phyloP scores from a whole-genome alignment of 441 rosid genomes.

The Gossypium armourianum region DNA sequence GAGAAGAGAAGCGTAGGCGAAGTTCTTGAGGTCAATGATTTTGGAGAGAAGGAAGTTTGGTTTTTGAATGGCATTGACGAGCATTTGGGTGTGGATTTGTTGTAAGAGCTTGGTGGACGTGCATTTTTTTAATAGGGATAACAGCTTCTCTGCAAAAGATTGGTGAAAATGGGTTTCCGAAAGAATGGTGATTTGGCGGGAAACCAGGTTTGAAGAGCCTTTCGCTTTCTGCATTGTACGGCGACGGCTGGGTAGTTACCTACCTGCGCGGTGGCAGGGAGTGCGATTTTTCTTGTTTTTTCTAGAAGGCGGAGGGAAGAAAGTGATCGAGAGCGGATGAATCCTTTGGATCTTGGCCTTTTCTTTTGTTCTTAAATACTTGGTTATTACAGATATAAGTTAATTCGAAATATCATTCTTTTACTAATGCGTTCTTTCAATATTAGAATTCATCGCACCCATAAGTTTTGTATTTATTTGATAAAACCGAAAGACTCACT shows the following conservation, averaged over 20 bases:
- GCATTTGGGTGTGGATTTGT: slow-evolving; percentile 66
- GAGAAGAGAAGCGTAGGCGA: slow-evolving; percentile 41
- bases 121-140: slow-evolving; percentile 37
- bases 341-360: no score
- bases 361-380: no score
- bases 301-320: no score
- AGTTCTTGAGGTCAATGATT: slow-evolving; percentile 47
- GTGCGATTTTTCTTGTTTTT: no score
- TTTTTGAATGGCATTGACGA: slow-evolving; percentile 30
- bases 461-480: no score
- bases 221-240: slow-evolving; percentile 1
- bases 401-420: no score
- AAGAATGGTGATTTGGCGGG: slow-evolving; percentile 5
- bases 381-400: no score
- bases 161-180: slow-evolving; percentile 3
- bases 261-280: no score
- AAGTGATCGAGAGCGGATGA: no score
- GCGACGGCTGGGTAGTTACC: neutral
- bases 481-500: no score
- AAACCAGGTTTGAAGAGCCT: neutral
- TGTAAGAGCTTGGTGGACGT: slow-evolving; percentile 27
- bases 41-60: slow-evolving; percentile 59
- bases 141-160: slow-evolving; percentile 20
- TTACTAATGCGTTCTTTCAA: no score
- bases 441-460: no score